phyloP scores from a whole-genome alignment of 208 protist genomes.

The Angomonas desouzai region DNA sequence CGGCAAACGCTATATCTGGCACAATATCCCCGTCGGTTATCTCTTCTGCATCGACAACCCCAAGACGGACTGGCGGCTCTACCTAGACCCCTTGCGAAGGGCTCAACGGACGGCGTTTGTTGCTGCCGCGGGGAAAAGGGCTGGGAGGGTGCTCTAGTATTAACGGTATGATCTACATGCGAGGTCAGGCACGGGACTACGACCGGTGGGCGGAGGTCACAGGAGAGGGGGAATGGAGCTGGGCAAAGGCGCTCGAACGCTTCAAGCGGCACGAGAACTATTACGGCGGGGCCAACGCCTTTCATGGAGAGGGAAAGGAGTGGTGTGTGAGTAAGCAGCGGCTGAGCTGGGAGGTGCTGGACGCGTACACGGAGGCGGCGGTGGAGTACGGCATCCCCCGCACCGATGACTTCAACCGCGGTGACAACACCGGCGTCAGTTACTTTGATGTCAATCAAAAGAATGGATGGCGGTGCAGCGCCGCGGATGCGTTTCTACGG shows the following conservation, averaged over 20 bases:
- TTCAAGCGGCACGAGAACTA: conserved; percentile 7
- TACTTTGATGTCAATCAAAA: conserved; percentile 10
- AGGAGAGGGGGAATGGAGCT: not conserved
- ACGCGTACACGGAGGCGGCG: conserved; percentile 5
- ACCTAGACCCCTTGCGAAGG: conserved; percentile 1
- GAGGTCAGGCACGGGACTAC: not conserved
- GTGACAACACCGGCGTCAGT: conserved; percentile 1
- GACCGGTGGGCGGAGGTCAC: conserved; percentile 7
- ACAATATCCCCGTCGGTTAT: conserved; percentile 3
- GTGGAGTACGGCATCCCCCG: conserved; percentile 6
- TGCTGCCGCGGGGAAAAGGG: not conserved
- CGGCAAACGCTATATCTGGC: conserved; percentile 7
- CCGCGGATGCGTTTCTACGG: not conserved
- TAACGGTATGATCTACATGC: conserved; percentile 12
- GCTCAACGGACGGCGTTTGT: not conserved
- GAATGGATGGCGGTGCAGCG: conserved; percentile 6
- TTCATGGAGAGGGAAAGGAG: conserved; percentile 1
- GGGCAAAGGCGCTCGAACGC: not conserved
- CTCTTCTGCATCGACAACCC: conserved; percentile 7
- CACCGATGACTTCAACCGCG: conserved; percentile 9
- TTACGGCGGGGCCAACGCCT: not conserved
- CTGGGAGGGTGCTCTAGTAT: conserved; percentile 4
- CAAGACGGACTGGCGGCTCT: conserved; percentile 6
- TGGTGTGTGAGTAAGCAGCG: not conserved
- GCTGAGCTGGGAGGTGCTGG: conserved; percentile 7